Conservation (phyloP, 179 eudicot species). For the Gypsophila paniculata region DNA sequence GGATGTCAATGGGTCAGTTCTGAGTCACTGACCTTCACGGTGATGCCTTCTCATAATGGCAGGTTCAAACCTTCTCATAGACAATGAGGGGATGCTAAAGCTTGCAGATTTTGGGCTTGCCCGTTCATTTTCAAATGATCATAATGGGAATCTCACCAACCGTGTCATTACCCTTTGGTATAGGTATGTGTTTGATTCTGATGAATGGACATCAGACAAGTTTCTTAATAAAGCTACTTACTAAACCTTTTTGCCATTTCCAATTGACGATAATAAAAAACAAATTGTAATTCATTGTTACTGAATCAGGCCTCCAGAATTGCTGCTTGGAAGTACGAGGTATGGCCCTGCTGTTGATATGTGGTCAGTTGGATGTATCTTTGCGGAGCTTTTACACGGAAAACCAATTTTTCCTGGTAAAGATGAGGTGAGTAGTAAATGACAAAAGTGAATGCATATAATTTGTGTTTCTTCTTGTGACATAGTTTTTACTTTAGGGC, state of each 20-base stretch:
- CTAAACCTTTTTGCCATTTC: not conserved
- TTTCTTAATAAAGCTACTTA: not conserved
- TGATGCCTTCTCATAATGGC: constrained; percentile 17
- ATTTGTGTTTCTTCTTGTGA: not conserved
- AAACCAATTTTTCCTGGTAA: constrained; percentile 46
- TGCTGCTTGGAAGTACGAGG: constrained; percentile 51
- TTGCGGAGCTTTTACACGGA: constrained; percentile 51
- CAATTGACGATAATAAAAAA: not conserved
- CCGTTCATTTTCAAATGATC: constrained; percentile 78
- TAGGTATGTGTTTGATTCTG: constrained; percentile 44
- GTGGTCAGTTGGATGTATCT: constrained; percentile 60
- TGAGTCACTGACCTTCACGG: not conserved
- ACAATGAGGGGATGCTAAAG: constrained; percentile 87
- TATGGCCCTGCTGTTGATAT: constrained; percentile 59
- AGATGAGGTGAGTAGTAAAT: constrained; percentile 34
- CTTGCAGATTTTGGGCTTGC: constrained; percentile 99
- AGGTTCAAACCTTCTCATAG: constrained; percentile 92
- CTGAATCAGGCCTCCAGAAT: constrained; percentile 44
- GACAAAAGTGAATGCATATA: not conserved
- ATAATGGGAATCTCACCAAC: constrained; percentile 85
- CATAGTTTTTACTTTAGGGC: not conserved
- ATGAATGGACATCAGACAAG: not conserved
- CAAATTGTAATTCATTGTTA: constrained; percentile 8
- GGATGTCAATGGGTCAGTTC: no score
- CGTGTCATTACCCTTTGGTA: constrained; percentile 96